Base-by-base conservation (phyloP, 2,329 filamentous ascomycete species). In the Pseudogymnoascus sp. region DNA sequence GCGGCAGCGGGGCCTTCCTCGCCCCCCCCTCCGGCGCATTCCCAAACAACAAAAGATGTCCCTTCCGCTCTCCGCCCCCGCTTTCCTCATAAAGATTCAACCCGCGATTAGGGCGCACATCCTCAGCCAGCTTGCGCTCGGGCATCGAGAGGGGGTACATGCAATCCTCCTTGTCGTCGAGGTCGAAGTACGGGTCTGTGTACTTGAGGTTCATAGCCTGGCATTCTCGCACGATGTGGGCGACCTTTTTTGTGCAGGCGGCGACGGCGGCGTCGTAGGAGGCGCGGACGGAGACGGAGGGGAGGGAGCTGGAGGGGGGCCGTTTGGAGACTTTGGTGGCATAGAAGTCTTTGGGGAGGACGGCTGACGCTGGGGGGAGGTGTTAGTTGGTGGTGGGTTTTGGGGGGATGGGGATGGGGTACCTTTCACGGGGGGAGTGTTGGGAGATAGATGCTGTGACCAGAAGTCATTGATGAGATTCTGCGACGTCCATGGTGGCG, bases 151-250 rank as follows among this genome's bases (percentile, higher is more conserved):
- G 37, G 6, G 66, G 18, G n/a, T 47, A 64, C 7, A 67, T 34
- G 37, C 66, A 67, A 61, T 65, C 61, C 7, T 67, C 63, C 26
- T 62, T 62, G n/a, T 60, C 29, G 39, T 93, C 90, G 61, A 95
- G 84, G 72, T 95, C 88, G 72, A 95, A 96, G 73, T 93, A 85
- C 23, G 86, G 83, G 71, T 93, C 90, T 11, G 87, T 83, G 72
- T 93, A 96, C 73, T 90, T 92, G 69, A 90, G 87, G 74, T 95
- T 95, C 61, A 90, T 79, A 3, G 88, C 82, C 18, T 84, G 80
- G 73, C 90, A 93, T 69, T 86, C 83, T 62, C 78, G 77, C 62
- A 83, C 78, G 64, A 86, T 85, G 70, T 83, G 81, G 39, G 77
- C 78, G 1, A 80, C 87, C 75, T 80, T 88, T 64, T 82, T 82